Conservation (phyloP, 371 early-diverging fungal genomes). For the Mortierella sp. region DNA sequence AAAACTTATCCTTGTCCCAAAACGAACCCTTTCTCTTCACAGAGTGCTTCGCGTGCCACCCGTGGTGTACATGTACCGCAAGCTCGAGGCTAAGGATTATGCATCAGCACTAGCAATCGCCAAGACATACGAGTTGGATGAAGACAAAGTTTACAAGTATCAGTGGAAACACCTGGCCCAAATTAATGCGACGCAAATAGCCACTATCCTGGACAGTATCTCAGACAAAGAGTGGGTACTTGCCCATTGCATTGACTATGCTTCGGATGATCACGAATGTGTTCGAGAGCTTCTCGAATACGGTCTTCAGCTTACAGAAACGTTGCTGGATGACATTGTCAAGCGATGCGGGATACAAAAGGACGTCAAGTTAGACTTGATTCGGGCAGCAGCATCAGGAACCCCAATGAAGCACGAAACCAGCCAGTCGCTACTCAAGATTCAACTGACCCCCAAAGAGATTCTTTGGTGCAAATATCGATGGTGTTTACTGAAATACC, state of each 20-base stretch:
- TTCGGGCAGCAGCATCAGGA: slow-evolving; percentile 36
- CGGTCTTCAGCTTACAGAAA: slow-evolving; percentile 63
- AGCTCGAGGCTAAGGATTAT: slow-evolving; percentile 61
- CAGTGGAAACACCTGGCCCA: slow-evolving; percentile 62
- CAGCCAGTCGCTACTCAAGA: slow-evolving; percentile 14
- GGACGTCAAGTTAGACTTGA: slow-evolving; percentile 32
- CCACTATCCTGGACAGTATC: slow-evolving; percentile 62
- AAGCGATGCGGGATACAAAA: slow-evolving; percentile 43
- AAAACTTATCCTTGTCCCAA: slow-evolving; percentile 48
- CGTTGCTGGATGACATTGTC: slow-evolving; percentile 57
- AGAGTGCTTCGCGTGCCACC: slow-evolving; percentile 54
- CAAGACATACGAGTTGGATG: slow-evolving; percentile 61
- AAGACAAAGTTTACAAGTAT: slow-evolving; percentile 71
- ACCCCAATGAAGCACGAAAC: slow-evolving; percentile 18
- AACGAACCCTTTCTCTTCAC: slow-evolving; percentile 50
- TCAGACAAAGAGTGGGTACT: slow-evolving; percentile 75
- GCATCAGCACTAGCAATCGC: slow-evolving; percentile 74
- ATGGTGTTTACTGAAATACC: slow-evolving; percentile 66
- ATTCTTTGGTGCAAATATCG: slow-evolving; percentile 60
- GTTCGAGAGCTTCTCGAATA: slow-evolving; percentile 61
- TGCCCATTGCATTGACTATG: slow-evolving; percentile 52
- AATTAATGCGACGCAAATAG: slow-evolving; percentile 55
- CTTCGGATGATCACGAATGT: slow-evolving; percentile 48
- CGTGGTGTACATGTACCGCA: slow-evolving; percentile 54
- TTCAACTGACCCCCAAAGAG: slow-evolving; percentile 41